These are phyloP conservation scores for Phycomyces blakesleeanus DNA, from an alignment of 192 early-diverging fungal species.

Conservation along the genomic window DNA sequence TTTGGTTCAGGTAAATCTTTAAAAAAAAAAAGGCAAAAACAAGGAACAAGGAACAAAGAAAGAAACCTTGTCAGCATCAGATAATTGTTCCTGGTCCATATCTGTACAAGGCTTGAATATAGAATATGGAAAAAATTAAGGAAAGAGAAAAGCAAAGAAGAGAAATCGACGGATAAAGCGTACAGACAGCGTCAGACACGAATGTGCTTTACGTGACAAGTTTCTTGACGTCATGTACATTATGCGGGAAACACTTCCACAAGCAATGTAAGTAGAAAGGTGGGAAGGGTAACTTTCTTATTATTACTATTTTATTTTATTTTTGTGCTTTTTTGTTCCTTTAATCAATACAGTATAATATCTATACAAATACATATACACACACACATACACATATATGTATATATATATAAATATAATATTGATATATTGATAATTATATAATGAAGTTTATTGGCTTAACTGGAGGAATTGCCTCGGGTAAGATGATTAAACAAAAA, in stretches of 20 bases:
- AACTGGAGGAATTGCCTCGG: constrained; percentile 93
- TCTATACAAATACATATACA: too few species aligned
- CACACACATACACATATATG: too few species aligned
- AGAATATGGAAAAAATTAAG: background rate
- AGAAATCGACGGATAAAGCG: background rate
- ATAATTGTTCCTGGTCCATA: background rate
- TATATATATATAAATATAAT: too few species aligned
- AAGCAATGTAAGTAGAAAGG: background rate
- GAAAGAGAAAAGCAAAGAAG: background rate
- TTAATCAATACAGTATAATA: too few species aligned
- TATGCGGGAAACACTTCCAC: background rate
- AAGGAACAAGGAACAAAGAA: background rate
- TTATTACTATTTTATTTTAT: background rate
- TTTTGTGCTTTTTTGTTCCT: too few species aligned
- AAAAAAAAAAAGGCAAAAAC: background rate
- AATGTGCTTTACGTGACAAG: background rate
- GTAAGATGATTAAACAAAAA: constrained; percentile 26
- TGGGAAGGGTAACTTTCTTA: background rate
- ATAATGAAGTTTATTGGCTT: constrained; percentile 87
- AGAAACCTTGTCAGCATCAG: constrained; percentile 5
- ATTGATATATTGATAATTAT: background rate
- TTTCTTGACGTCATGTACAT: constrained; percentile 9
- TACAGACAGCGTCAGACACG: background rate
- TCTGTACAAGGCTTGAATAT: too few species aligned
- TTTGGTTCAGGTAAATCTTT: background rate